Base-by-base conservation (phyloP, 2,329 filamentous ascomycete genomes). In the Scorias spongiosa region DNA sequence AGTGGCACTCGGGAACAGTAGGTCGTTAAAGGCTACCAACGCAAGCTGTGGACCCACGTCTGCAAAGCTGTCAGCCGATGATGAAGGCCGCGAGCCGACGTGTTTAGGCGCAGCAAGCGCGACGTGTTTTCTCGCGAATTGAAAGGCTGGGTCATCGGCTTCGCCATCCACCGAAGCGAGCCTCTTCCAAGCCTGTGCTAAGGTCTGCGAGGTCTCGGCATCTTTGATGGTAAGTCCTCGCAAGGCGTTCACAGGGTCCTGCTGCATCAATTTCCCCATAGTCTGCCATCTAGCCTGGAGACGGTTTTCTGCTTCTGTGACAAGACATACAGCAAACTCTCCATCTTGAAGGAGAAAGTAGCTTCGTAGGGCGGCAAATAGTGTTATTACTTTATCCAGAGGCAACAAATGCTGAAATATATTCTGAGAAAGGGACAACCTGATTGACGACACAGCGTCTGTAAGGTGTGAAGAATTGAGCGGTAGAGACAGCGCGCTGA, bases 301-400 rank as follows among this genome's bases (percentile, higher is more conserved):
- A 52, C 79, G 81, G 44, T 81, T 76, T 52, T 95, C 86, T 1
- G 89, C 86, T 64, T 95, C 84, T 30, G 81, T 76, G 1, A 93
- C 85, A 20, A 98, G 65, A 0, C 83, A 81, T 63, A 91, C 79
- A 15, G 88, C 86, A 60, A 98, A 98, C 60, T 96, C 91, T 42
- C 89, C 89, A 29, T 85, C 76, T 1, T 83, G 81, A 0, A 98
- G 71, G 2, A 98, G 72, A 52, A 95, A 85, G 63, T 93, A 95
- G 45, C 91, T 80, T 40, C 88, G 75, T 1, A 95, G 70, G 8
- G 95, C 69, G 26, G 78, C 76, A 11, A 96, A 67, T 41, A 84
- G 77, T 50, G 91, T 81, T 5, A 85, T 67, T 3, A 94, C 86
- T 53, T 77, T 82, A 10, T 75, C 71, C 5, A 87, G 66, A 0